Conservation (phyloP, 2,329 filamentous ascomycete species). For the Botrytis pseudocinerea region DNA sequence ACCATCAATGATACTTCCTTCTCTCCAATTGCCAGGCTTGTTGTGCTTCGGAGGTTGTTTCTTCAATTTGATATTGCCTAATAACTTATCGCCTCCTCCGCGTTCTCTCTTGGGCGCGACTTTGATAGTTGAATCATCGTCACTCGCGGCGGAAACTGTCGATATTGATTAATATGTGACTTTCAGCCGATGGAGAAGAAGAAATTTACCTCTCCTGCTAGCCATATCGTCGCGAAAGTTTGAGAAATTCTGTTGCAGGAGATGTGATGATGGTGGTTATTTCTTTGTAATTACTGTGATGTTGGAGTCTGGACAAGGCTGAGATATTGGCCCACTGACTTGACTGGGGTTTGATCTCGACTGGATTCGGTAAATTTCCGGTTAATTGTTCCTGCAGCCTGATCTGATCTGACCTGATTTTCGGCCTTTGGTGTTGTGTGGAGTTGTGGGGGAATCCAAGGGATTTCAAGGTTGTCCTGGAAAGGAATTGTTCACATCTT, state of each 20-base stretch:
- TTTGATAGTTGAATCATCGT: slow-evolving; percentile 62
- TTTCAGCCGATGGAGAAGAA: not conserved
- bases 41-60: slow-evolving; percentile 61
- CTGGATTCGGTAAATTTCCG: not conserved
- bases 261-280: slow-evolving; percentile 2
- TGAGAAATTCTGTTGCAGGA: not conserved
- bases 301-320: slow-evolving; percentile 10
- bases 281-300: slow-evolving; percentile 14
- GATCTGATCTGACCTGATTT: not conserved
- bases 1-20: slow-evolving; percentile 63
- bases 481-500: not conserved
- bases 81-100: slow-evolving; percentile 43
- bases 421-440: not conserved
- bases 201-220: not conserved
- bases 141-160: slow-evolving; percentile 39
- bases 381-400: slow-evolving; percentile 3
- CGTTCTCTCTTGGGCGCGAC: slow-evolving; percentile 54
- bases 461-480: not conserved
- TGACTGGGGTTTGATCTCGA: not conserved
- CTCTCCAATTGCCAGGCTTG: slow-evolving; percentile 71
- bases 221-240: slow-evolving; percentile 13
- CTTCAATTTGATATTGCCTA: slow-evolving; percentile 61
- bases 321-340: not conserved
- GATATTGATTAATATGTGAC: not conserved
- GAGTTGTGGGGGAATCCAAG: slow-evolving; percentile 2